Evolutionary conservation across 768 basidiomycete genomes (phyloP).

Genomic region (Hemileccinum rubropunctum): DNA sequence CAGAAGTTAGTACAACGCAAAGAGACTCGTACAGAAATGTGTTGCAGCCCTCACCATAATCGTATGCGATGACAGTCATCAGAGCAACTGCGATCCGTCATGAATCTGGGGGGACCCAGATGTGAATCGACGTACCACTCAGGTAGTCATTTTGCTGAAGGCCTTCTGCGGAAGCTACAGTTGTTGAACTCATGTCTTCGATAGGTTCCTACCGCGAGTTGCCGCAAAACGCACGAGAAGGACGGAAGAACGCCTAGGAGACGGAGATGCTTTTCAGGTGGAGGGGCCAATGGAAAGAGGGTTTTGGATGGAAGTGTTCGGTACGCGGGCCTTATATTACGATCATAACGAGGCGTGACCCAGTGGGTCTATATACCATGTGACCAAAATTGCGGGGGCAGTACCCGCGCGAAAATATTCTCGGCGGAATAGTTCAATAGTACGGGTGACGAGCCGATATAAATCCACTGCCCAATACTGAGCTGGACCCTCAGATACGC

Average conservation of each 20-base stretch:
- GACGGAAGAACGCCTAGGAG: neutral
- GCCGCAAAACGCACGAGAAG: neutral
- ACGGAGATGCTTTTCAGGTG: neutral
- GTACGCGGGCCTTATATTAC: neutral
- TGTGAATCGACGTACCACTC: neutral
- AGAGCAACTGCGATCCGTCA: neutral
- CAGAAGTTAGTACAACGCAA: neutral
- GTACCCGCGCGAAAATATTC: too few relatives aligned
- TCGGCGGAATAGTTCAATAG: too few relatives aligned
- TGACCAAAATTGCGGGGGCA: too few relatives aligned
- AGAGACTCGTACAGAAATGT: neutral
- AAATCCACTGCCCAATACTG: too few relatives aligned
- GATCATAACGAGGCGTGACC: neutral
- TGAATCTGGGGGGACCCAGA: neutral
- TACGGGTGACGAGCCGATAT: too few relatives aligned
- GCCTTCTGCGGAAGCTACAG: neutral
- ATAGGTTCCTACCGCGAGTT: neutral
- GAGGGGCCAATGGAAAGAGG: neutral
- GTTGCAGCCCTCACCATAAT: slow-evolving; percentile 5
- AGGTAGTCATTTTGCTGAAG: slow-evolving; percentile 5
- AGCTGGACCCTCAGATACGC: too few relatives aligned
- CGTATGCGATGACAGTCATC: slow-evolving; percentile 7
- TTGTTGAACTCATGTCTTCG: neutral
- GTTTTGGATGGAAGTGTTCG: neutral
- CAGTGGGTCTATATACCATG: too few relatives aligned